These are phyloP conservation scores for Wallacemonas sp. DNA, from an alignment of 208 protist species.

Conservation along the genomic window DNA sequence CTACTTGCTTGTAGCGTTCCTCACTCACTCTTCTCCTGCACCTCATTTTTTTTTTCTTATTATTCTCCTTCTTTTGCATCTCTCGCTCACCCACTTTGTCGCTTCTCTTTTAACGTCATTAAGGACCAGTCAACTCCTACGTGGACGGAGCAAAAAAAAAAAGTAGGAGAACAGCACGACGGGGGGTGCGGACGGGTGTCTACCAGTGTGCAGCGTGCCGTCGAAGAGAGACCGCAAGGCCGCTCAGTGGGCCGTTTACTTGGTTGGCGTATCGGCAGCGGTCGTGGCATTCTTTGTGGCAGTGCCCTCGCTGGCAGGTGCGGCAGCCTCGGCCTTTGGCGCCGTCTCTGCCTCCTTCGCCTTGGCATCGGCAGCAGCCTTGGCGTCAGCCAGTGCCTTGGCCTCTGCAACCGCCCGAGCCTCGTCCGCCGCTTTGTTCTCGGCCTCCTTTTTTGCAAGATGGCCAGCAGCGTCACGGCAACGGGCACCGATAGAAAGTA, in stretches of 20 bases:
- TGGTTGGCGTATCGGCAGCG: conserved; percentile 5
- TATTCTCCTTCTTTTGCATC: too few relatives aligned
- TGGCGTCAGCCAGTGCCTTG: conserved; percentile 10
- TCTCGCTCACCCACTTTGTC: too few relatives aligned
- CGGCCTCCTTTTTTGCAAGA: conserved; percentile 20
- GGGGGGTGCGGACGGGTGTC: background rate
- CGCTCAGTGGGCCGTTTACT: conserved; percentile 14
- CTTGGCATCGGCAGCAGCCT: conserved; percentile 22
- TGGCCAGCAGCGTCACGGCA: conserved; percentile 59
- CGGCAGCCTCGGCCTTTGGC: background rate
- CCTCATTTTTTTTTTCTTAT: too few relatives aligned
- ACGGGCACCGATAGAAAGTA: conserved; percentile 83
- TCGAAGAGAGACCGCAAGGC: too few relatives aligned
- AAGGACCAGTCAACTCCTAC: background rate
- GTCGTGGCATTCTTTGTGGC: conserved; percentile 7
- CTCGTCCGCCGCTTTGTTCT: conserved; percentile 23
- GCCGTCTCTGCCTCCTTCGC: conserved; percentile 8
- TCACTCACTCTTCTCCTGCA: too few relatives aligned
- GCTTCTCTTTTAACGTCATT: too few relatives aligned
- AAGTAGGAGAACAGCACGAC: background rate
- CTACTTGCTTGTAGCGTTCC: background rate
- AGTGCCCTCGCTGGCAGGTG: background rate
- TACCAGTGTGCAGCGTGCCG: background rate
- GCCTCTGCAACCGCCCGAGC: conserved; percentile 7
- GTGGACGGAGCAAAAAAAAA: background rate